Percentiles rank a stretch among this genome's conserved stretches.
Evolutionary conservation across 495 filamentous ascomycete genomes (phyloP).

Genomic region (Stereocaulon alpinum): DNA sequence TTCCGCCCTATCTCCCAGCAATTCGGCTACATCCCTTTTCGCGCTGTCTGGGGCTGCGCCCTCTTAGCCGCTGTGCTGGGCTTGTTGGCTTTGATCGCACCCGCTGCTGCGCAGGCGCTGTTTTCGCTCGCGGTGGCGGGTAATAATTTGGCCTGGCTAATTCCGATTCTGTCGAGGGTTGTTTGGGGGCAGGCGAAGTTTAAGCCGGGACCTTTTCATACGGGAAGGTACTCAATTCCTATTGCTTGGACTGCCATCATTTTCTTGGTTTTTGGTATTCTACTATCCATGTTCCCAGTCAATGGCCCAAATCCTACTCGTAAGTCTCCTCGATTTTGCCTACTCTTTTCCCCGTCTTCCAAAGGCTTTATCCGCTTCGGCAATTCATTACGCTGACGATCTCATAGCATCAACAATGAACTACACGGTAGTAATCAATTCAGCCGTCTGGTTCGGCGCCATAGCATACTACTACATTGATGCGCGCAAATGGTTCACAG

Average conservation of each 20-base stretch:
- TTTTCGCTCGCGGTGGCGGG: conserved; percentile 54
- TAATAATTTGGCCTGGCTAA: conserved; percentile 54
- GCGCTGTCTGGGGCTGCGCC: conserved; percentile 50
- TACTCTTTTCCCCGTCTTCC: not conserved
- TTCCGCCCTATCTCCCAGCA: conserved; percentile 47
- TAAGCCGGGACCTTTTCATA: conserved; percentile 53
- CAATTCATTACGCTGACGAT: not conserved
- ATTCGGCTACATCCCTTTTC: conserved; percentile 51
- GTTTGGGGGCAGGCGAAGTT: conserved; percentile 54
- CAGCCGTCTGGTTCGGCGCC: conserved; percentile 50
- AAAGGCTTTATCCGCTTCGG: not conserved
- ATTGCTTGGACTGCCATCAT: conserved; percentile 44
- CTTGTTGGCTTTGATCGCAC: conserved; percentile 47
- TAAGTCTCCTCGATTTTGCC: conserved; percentile 21
- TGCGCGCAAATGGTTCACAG: conserved; percentile 63
- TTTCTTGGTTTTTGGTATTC: conserved; percentile 46
- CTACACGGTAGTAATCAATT: conserved; percentile 56
- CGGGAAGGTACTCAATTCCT: conserved; percentile 41
- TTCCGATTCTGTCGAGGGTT: conserved; percentile 51
- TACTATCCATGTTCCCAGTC: conserved; percentile 50
- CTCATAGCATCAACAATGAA: conserved; percentile 46
- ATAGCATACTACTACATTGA: conserved; percentile 55
- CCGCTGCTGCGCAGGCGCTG: conserved; percentile 47
- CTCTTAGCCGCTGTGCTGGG: conserved; percentile 44
- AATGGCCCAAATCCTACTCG: conserved; percentile 44